phyloP scores from a whole-genome alignment of 2,329 filamentous ascomycete genomes.

The Xylaria sp. region DNA sequence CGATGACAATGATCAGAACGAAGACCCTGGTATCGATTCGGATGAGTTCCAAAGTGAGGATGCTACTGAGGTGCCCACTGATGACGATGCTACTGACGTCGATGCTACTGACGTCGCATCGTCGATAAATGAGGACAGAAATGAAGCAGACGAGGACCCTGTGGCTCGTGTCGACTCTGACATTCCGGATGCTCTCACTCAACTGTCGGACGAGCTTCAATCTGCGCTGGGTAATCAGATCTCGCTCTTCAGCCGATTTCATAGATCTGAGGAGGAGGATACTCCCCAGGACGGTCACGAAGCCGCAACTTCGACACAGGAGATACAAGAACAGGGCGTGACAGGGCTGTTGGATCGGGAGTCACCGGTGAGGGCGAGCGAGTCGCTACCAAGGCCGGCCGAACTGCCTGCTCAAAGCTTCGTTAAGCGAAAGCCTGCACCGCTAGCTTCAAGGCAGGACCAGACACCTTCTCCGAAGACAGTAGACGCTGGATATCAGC shows the following conservation, averaged over 20 bases:
- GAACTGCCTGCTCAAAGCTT: conserved; percentile 41
- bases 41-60: conserved; percentile 29
- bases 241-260: conserved; percentile 38
- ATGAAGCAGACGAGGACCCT: conserved; percentile 22
- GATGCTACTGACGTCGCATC: conserved; percentile 25
- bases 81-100: conserved; percentile 24
- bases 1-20: conserved; percentile 16
- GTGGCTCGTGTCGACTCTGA: conserved; percentile 6
- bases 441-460: conserved; percentile 28
- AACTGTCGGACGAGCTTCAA: conserved; percentile 42
- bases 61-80: conserved; percentile 21
- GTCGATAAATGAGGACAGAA: conserved; percentile 22
- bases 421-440: conserved; percentile 43
- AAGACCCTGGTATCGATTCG: not conserved
- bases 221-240: conserved; percentile 43
- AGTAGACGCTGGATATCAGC: conserved; percentile 32
- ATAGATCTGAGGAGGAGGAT: conserved; percentile 18
- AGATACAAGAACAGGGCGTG: conserved; percentile 4
- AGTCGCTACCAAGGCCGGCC: conserved; percentile 23
- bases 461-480: conserved; percentile 40
- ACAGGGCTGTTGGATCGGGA: not conserved
- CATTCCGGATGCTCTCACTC: conserved; percentile 29
- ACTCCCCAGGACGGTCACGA: not conserved
- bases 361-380: conserved; percentile 18
- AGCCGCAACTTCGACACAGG: not conserved